Evolutionary conservation across 129 eudicot species (phyloP), one percentile per base, ranked within the genome.

Genomic region (Pittosporum tobira): DNA sequence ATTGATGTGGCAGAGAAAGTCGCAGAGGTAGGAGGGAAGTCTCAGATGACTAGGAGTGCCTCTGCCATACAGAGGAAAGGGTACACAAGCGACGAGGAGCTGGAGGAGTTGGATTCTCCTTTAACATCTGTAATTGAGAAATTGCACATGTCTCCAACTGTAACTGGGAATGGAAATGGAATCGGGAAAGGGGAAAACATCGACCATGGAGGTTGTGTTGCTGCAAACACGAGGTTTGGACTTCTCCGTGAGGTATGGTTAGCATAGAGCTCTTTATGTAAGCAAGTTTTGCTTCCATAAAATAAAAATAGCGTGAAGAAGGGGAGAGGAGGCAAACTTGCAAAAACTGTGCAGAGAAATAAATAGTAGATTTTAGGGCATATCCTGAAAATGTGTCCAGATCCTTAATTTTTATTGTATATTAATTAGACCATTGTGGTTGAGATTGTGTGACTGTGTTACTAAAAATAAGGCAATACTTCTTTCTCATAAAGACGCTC

Each of bases 231-330:
- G 11, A 79, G 98, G 77, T 91, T 80, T 50, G 83, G 73, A 57
- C 98, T 91, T 56, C 96, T 91, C 46, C 98, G 98, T 24, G 96
- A 91, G 69, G 96, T 91, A 19, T 91, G 98, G 98, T 75, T 47
- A 67, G 66, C 81, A 26, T 75, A n/a, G 72, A 74, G 23, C 26
- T n/a, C n/a, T n/a, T n/a, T n/a, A n/a, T n/a, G n/a, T n/a, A n/a
- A n/a, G n/a, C n/a, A n/a, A n/a, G 7, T 4, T 15, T 37, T 23
- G 15, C 64, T 43, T 22, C n/a, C n/a, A 3, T 3, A 48, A 63
- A 55, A 63, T 6, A 51, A 51, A 27, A 52, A 0, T 10, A 28
- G 0, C 16, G 40, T 27, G 1, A 53, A 23, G 7, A 53, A 34
- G 38, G 38, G 38, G 12, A n/a, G n/a, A n/a, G n/a, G n/a, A n/a